Base-by-base conservation (phyloP, 306 rosid species). In the Acacia melanoxylon region DNA sequence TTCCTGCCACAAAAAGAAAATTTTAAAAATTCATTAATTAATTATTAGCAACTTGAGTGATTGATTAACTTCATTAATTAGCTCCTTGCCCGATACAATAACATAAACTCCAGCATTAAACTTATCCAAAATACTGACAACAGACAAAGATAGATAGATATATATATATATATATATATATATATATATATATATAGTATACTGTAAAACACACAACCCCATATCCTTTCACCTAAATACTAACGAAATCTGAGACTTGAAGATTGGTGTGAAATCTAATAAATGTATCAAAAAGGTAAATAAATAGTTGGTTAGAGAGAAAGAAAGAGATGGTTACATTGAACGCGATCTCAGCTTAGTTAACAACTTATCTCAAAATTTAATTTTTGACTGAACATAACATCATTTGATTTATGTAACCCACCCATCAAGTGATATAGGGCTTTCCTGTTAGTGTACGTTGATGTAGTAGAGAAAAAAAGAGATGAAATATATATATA, bases 1-100 rank as follows among this genome's bases (percentile, higher is more conserved):
- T 75, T 91, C 72, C 97, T 93, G 90, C 75, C 65, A 79, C 20
- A 77, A 22, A 48, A 68, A 49, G 1, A 13, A 45, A 45, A 45
- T 14, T 17, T 37, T 37, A 1, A 37, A 16, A 51, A 17, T 51
- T 51, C 9, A 58, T 58, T 58, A 8, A 27, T 58, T 22, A 9
- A 13, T 13, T 13, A 25, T 52, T 31, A 63, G 19, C 40, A 63
- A 63, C 35, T 25, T 61, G 35, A 61, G 16, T 58, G 5, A 58
- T 2, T n/a, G 22, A 22, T 58, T 9, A n/a, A 22, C 14, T 10
- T 11, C 27, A 58, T 54, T 58, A 58, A 56, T 27, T 62, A 27
- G 10, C 68, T 62, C 8, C 68, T 62, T 62, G 13, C 15, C 27
- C 20, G 14, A 13, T 27, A 10, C 63, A 5, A 2, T 27, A 10